Conservation (phyloP, 169 alveolate genomes). For the Theileria sp. region DNA sequence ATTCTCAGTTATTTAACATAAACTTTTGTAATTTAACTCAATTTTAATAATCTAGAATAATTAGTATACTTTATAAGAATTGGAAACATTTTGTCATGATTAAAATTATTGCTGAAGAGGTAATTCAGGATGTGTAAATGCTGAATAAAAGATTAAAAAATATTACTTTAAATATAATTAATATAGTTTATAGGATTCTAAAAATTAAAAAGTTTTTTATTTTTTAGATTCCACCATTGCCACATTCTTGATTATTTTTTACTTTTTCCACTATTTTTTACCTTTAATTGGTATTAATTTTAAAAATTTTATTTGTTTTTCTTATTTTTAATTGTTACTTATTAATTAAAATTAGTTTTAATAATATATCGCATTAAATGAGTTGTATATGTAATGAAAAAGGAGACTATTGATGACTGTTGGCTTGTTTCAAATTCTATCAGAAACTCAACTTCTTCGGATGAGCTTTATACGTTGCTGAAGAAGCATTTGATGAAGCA, state of each 20-base stretch:
- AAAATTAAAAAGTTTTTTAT: not conserved
- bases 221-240: conserved; percentile 1
- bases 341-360: no score
- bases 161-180: not conserved
- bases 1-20: not conserved
- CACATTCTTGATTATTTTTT: not conserved
- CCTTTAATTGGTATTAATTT: not conserved
- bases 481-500: conserved; percentile 69
- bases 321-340: not conserved
- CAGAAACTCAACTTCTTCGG: conserved; percentile 66
- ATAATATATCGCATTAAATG: not conserved
- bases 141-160: not conserved
- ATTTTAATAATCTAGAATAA: not conserved
- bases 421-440: conserved; percentile 71
- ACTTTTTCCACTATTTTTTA: not conserved
- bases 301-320: conserved; percentile 2
- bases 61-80: not conserved
- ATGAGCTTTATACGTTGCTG: conserved; percentile 67
- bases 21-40: not conserved
- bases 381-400: not conserved
- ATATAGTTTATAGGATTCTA: not conserved
- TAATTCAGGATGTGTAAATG: not conserved
- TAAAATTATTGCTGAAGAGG: not conserved
- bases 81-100: not conserved
- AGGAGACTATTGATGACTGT: conserved; percentile 23